A percentile compares a stretch with the other conserved stretches of the same genome.
phyloP scores from a whole-genome alignment of 2,329 filamentous ascomycete species.

The Aspergillus awamori region DNA sequence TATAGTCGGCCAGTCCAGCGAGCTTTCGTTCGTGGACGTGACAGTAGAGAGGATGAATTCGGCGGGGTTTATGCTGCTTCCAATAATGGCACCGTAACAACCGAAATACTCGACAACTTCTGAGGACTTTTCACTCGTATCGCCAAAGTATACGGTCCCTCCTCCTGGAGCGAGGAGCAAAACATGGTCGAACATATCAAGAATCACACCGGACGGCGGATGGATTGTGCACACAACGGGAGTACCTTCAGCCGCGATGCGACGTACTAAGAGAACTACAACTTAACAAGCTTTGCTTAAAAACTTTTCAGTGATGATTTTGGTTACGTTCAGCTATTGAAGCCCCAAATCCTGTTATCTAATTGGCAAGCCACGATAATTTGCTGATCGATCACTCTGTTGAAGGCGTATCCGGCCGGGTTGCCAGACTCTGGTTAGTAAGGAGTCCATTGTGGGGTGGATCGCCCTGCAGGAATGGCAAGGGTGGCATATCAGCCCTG shows the following conservation, averaged over 20 bases:
- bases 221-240: constrained; percentile 89
- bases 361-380: no score
- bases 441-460: no score
- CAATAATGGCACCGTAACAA: constrained; percentile 52
- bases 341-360: no score
- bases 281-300: no score
- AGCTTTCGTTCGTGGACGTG: not conserved
- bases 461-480: no score
- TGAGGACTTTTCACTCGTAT: constrained; percentile 59
- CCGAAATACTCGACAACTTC: constrained; percentile 63
- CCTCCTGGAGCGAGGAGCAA: constrained; percentile 63
- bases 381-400: no score
- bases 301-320: no score
- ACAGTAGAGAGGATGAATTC: constrained; percentile 64
- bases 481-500: no score
- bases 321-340: no score
- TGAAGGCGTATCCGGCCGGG: no score
- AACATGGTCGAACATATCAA: constrained; percentile 71
- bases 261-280: constrained; percentile 67
- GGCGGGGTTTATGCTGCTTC: constrained; percentile 49
- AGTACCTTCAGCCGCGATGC: constrained; percentile 78
- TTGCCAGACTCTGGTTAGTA: no score
- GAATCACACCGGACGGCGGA: constrained; percentile 83
- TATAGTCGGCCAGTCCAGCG: not conserved
- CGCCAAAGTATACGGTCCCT: constrained; percentile 65